phyloP scores from a whole-genome alignment of 106 monocot species.

The Dendrobium nobile region DNA sequence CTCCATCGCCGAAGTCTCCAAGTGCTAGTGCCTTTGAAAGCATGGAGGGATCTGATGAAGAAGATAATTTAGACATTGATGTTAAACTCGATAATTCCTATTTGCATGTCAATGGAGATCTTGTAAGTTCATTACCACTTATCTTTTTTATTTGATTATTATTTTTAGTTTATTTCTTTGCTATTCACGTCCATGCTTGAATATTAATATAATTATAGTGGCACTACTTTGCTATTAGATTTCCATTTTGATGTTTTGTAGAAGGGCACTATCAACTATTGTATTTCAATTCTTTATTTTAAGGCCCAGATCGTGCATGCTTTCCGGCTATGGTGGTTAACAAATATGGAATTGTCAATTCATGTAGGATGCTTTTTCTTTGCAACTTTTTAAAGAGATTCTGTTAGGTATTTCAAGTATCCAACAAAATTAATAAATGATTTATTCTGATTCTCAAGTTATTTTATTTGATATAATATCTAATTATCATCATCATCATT shows the following conservation, averaged over 20 bases:
- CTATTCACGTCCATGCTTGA: neutral
- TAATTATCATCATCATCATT: neutral
- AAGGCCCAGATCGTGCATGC: neutral
- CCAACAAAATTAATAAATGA: neutral
- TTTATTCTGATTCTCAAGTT: neutral
- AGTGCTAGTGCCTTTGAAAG: slow-evolving; percentile 78
- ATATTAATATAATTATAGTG: neutral
- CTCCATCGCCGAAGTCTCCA: slow-evolving; percentile 85
- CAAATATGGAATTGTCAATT: neutral
- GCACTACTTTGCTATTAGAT: neutral
- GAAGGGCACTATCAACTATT: neutral
- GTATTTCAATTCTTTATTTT: neutral
- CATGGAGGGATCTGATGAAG: slow-evolving; percentile 72
- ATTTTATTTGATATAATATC: neutral
- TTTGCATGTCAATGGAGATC: slow-evolving; percentile 44
- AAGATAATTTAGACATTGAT: slow-evolving; percentile 40
- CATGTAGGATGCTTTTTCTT: neutral
- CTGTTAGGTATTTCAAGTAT: neutral
- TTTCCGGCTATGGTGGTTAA: neutral
- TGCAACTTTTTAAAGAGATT: neutral
- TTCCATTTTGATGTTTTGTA: neutral
- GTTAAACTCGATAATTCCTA: slow-evolving; percentile 48
- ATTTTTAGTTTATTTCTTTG: neutral
- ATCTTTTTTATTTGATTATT: neutral
- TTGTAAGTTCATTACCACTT: slow-evolving; percentile 44